Evolutionary conservation across 345 rosid species (phyloP), one percentile per base, ranked within the genome.

Genomic region (Nephelium lappaceum): DNA sequence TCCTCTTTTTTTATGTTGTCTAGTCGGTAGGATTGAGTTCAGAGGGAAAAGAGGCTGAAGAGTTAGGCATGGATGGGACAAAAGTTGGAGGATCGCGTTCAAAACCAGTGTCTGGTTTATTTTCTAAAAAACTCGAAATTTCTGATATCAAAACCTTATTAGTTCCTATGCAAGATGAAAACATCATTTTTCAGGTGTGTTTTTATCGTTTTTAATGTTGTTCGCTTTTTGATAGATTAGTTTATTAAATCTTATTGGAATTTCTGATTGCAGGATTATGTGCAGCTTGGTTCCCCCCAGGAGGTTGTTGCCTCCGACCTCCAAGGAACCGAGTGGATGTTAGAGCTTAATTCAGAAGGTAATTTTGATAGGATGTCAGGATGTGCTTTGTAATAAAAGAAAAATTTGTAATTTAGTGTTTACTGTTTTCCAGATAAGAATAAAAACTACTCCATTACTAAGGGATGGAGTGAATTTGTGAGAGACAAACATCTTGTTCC

Each of bases 261-360:
- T 71, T 61, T 41, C 31, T 12, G 27, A 11, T 81, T 76, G 73
- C 81, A 93, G 98, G 98, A 93, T 77, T 87, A 90, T 77, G 90
- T 89, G 42, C 93, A 90, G 83, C 96, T 89, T 79, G 91, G 95
- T 74, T 97, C 98, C 71, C 91, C 92, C 72, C 95, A 93, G 80
- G 98, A 93, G 82, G 93, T 92, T 74, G 84, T 92, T 39, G 97
- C 98, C 67, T 89, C 87, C 76, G 98, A 93, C 77, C 85, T 93
- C 49, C 98, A 93, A 81, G 98, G 97, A 80, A 88, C 87, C 11
- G 97, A 89, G 80, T 93, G 97, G 97, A 89, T 81, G 83, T 93
- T 93, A 81, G 16, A 57, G n/a, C 62, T 57, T 57, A 57, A n/a
- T 19, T n/a, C 4, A 8, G 24, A 19, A 57, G 62, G 62, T 19